phyloP scores from a whole-genome alignment of 345 rosid genomes.

The Aquilaria sinensis region DNA sequence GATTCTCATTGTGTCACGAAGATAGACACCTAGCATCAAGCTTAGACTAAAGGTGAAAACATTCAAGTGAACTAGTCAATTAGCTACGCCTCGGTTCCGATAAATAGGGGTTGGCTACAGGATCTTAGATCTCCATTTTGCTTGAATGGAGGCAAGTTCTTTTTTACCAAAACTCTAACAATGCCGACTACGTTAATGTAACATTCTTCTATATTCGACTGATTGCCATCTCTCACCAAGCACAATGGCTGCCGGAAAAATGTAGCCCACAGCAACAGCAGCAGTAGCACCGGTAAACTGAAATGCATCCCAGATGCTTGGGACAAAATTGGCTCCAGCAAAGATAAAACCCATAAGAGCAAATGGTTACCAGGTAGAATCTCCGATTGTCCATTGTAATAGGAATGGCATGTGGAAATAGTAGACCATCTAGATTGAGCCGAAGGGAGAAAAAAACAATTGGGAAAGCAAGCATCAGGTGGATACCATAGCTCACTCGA shows the following conservation, averaged over 20 bases:
- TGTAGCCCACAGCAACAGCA: constrained; percentile 47
- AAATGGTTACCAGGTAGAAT: constrained; percentile 33
- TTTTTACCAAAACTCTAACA: too few relatives aligned
- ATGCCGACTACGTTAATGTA: too few relatives aligned
- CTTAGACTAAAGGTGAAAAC: too few relatives aligned
- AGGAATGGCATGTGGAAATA: constrained; percentile 51
- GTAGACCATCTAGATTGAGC: constrained; percentile 58
- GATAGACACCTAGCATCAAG: too few relatives aligned
- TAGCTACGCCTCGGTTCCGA: too few relatives aligned
- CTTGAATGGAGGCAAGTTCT: too few relatives aligned
- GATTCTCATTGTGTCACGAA: too few relatives aligned
- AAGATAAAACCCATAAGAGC: constrained; percentile 50
- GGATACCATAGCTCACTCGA: constrained; percentile 57
- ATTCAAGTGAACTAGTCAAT: too few relatives aligned
- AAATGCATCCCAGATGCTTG: constrained; percentile 69
- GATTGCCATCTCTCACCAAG: constrained; percentile 27
- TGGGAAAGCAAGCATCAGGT: constrained; percentile 72
- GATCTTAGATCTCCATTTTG: too few relatives aligned
- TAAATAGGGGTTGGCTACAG: too few relatives aligned
- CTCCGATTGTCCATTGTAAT: constrained; percentile 42
- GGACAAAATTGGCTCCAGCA: constrained; percentile 54
- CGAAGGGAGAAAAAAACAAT: constrained; percentile 64
- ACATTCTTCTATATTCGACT: too few relatives aligned
- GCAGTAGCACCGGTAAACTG: constrained; percentile 69
- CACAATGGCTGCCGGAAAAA: constrained; percentile 58